phyloP scores from a whole-genome alignment of 495 filamentous ascomycete genomes.

The Letharia lupina region DNA sequence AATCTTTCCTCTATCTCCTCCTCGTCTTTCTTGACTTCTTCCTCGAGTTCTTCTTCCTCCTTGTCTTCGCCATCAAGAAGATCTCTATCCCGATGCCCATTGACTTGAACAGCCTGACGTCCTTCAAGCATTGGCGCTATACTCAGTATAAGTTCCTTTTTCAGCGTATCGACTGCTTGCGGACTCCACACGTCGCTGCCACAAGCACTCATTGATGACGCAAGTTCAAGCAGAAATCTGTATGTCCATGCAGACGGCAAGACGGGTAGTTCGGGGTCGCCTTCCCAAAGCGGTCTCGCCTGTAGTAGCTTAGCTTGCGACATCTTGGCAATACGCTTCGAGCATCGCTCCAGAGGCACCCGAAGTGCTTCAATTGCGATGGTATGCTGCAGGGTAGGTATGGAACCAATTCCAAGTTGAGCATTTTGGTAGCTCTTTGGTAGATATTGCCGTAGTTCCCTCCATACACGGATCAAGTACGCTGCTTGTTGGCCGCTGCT shows the following conservation, averaged over 20 bases:
- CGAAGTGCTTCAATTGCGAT: slow-evolving; percentile 24
- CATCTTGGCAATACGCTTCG: slow-evolving; percentile 24
- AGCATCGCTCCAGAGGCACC: slow-evolving; percentile 25
- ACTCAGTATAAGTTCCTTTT: slow-evolving; percentile 41
- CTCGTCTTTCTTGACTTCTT: slow-evolving; percentile 12
- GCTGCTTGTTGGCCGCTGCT: slow-evolving; percentile 49
- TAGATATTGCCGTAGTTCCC: slow-evolving; percentile 61
- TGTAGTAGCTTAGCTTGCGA: slow-evolving; percentile 29
- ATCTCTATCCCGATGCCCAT: slow-evolving; percentile 15
- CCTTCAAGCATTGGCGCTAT: slow-evolving; percentile 26
- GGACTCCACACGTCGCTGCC: slow-evolving; percentile 82
- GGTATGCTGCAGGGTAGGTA: slow-evolving; percentile 29
- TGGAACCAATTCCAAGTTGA: slow-evolving; percentile 30
- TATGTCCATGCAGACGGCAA: slow-evolving; percentile 75
- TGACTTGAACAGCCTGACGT: slow-evolving; percentile 5
- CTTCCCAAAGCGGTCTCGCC: slow-evolving; percentile 66
- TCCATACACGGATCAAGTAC: slow-evolving; percentile 66
- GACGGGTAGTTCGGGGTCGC: slow-evolving; percentile 63
- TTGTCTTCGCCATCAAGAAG: slow-evolving; percentile 8
- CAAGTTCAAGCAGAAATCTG: slow-evolving; percentile 59
- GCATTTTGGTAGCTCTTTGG: slow-evolving; percentile 40
- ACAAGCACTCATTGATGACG: slow-evolving; percentile 54
- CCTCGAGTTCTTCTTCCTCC: slow-evolving; percentile 9
- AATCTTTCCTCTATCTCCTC: slow-evolving; percentile 13
- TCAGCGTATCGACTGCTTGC: slow-evolving; percentile 55